A percentile compares a stretch with the other conserved stretches of the same genome.
phyloP scores from a whole-genome alignment of 2,329 filamentous ascomycete genomes.

The Rugonectria rugulosa region DNA sequence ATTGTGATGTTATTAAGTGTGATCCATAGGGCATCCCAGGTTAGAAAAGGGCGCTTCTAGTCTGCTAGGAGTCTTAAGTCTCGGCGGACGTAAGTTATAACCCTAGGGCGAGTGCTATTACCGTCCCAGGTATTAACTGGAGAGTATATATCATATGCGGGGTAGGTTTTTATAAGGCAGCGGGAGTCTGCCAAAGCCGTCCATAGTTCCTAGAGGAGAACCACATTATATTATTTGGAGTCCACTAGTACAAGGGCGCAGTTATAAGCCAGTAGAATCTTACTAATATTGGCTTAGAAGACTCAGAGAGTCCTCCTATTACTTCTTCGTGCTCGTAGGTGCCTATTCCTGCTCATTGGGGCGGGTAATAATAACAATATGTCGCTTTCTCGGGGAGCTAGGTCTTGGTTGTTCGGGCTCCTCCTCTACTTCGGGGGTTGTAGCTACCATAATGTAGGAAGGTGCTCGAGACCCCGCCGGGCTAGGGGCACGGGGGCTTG shows the following conservation, averaged over 20 bases:
- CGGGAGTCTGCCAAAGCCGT: conserved; percentile 10
- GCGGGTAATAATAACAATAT: conserved; percentile 15
- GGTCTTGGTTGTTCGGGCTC: conserved; percentile 9
- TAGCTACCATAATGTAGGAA: conserved; percentile 18
- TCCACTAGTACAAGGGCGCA: conserved; percentile 25
- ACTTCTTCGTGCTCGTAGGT: neutral
- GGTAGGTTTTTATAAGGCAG: conserved; percentile 24
- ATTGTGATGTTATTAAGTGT: conserved; percentile 22
- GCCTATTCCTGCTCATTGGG: neutral
- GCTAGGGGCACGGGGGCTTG: neutral
- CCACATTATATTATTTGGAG: conserved; percentile 21
- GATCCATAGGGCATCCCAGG: conserved; percentile 24
- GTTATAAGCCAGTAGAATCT: conserved; percentile 20
- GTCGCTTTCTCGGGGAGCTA: conserved; percentile 1
- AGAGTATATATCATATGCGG: conserved; percentile 14
- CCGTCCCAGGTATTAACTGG: conserved; percentile 21
- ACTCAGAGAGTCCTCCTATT: neutral
- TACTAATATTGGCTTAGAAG: conserved; percentile 26
- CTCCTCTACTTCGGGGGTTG: conserved; percentile 10
- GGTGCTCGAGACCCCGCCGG: neutral
- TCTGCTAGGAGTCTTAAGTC: conserved; percentile 17
- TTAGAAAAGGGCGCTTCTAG: conserved; percentile 17
- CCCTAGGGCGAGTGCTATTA: conserved; percentile 21
- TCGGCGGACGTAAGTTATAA: conserved; percentile 26
- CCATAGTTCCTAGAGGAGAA: conserved; percentile 28